Conservation (phyloP, 441 rosid genomes). For the Gossypium laxum region DNA sequence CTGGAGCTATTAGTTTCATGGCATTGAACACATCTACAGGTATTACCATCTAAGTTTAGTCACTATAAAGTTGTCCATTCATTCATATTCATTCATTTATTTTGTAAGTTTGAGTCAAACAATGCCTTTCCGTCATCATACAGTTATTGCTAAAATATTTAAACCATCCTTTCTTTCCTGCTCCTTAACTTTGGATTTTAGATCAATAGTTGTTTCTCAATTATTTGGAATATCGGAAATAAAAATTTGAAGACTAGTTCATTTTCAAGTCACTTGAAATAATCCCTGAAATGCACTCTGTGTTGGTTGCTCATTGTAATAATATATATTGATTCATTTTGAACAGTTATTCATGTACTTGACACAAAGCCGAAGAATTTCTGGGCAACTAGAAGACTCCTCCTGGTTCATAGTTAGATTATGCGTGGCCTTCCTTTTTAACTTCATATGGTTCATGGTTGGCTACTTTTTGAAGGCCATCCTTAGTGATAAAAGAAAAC, state of each 20-base stretch:
- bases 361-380: constrained; percentile 8
- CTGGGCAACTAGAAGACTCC: constrained; percentile 12
- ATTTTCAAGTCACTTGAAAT: background rate
- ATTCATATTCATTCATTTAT: background rate
- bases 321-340: background rate
- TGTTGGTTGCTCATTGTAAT: background rate
- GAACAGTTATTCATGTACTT: constrained; percentile 23
- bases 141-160: background rate
- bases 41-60: constrained; percentile 19
- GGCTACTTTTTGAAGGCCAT: constrained; percentile 33
- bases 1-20: constrained; percentile 19
- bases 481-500: constrained; percentile 21
- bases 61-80: background rate
- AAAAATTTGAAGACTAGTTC: background rate
- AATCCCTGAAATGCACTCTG: background rate
- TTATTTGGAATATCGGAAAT: background rate
- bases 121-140: background rate
- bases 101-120: background rate
- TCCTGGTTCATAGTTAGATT: constrained; percentile 23
- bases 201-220: background rate
- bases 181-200: background rate
- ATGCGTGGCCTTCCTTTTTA: constrained; percentile 15
- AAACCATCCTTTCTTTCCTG: background rate
- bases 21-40: constrained; percentile 29
- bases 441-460: constrained; percentile 14